Conservation (phyloP, 345 rosid species). For the Gynandropsis gynandra region DNA sequence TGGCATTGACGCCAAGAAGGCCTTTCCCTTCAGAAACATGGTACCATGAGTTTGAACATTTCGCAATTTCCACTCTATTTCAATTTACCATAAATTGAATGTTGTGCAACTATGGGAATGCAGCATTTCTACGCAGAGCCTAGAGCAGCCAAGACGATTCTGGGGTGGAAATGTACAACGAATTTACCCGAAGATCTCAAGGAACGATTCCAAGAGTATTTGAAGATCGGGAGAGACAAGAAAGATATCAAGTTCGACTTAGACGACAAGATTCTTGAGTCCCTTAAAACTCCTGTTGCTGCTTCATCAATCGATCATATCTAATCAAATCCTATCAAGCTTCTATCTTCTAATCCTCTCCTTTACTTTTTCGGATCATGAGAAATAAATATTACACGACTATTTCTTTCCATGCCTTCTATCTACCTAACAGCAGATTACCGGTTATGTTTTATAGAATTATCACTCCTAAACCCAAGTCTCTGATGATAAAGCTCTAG, state of each 20-base stretch:
- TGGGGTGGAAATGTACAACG: slow-evolving; percentile 66
- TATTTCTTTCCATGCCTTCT: no score
- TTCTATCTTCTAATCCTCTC: slow-evolving; percentile 14
- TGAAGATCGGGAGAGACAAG: slow-evolving; percentile 78
- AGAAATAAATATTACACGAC: slow-evolving; percentile 15
- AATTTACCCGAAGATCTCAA: slow-evolving; percentile 79
- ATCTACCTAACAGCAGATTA: no score
- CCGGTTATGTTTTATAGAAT: neutral
- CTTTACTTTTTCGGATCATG: neutral
- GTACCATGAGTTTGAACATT: slow-evolving; percentile 31
- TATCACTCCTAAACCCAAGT: slow-evolving; percentile 4
- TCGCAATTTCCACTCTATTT: no score
- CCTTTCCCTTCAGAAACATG: slow-evolving; percentile 89
- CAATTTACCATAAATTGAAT: no score
- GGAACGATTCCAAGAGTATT: slow-evolving; percentile 71
- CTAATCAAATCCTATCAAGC: neutral
- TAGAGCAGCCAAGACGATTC: slow-evolving; percentile 78
- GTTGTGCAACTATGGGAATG: slow-evolving; percentile 16
- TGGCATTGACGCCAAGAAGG: slow-evolving; percentile 84
- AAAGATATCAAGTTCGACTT: slow-evolving; percentile 62
- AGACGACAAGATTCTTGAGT: slow-evolving; percentile 75
- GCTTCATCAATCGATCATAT: slow-evolving; percentile 28
- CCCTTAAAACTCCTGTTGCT: slow-evolving; percentile 63
- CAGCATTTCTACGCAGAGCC: slow-evolving; percentile 97
- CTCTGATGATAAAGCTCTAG: neutral